Percentiles rank a stretch among this genome's conserved stretches.
Evolutionary conservation across 1,139 yeast genomes (phyloP).

Genomic region (Protomyces inouyei): DNA sequence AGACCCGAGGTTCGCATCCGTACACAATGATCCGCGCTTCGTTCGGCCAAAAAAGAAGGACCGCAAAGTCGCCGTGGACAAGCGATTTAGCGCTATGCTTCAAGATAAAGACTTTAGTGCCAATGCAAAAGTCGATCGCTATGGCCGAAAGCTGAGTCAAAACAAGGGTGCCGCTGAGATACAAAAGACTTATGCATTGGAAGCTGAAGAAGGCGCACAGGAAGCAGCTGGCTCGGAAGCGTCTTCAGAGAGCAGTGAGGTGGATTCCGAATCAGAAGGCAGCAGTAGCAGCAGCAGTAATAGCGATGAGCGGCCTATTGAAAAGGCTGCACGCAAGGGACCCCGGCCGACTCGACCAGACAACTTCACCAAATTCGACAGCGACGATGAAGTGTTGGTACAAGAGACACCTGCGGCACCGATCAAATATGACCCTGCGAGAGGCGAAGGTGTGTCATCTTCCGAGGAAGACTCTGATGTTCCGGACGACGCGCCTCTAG

Average conservation of each 20-base stretch:
- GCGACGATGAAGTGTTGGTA: conserved; percentile 33
- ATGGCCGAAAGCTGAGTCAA: conserved; percentile 66
- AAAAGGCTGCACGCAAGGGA: neutral
- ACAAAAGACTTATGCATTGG: conserved; percentile 58
- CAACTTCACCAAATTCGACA: conserved; percentile 15
- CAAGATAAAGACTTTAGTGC: conserved; percentile 61
- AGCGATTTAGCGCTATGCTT: conserved; percentile 63
- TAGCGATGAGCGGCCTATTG: neutral
- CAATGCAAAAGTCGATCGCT: conserved; percentile 69
- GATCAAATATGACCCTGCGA: conserved; percentile 54
- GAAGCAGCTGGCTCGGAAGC: conserved; percentile 34
- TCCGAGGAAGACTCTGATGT: conserved; percentile 42
- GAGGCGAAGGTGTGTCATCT: conserved; percentile 57
- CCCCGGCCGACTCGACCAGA: neutral
- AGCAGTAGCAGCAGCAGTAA: conserved; percentile 21
- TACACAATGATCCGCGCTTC: conserved; percentile 86
- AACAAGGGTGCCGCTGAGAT: conserved; percentile 48
- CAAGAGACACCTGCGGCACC: conserved; percentile 35
- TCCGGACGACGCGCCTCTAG: conserved; percentile 43
- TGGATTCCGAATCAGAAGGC: conserved; percentile 36
- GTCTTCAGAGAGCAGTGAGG: conserved; percentile 36
- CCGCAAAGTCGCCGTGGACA: conserved; percentile 74
- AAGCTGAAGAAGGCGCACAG: conserved; percentile 38
- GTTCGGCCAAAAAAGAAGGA: conserved; percentile 63
- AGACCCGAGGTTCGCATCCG: conserved; percentile 73